Evolutionary conservation across 495 filamentous ascomycete species (phyloP), one percentile per base, ranked within the genome.

Genomic region (Tuber borchii): DNA sequence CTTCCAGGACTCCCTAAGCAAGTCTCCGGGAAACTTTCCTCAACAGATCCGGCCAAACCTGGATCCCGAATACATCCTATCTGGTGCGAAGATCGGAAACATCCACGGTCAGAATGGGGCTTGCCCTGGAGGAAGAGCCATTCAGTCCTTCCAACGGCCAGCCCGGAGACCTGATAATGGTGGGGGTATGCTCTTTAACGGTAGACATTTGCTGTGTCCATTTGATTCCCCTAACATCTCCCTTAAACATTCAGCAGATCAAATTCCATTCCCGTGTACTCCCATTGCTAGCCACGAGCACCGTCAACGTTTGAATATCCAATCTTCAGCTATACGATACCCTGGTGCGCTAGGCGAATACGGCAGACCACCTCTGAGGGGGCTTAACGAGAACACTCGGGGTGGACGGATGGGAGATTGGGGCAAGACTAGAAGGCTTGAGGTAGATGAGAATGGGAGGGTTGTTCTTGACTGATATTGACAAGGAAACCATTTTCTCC

Each of bases 61-160:
- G 17, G 73, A 78, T 9, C 73, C 79, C 5, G 80, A 81, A 19
- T 81, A 81, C 45, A 73, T 78, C 37, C 78, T 75, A 45, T 70
- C 71, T 39, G 79, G 80, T 5, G 75, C 80, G 8, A 65, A 76
- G 26, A 71, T 81, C 39, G 75, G 80, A 22, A 81, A 51, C 43
- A 72, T 76, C 31, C 77, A 73, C 42, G 26, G 69, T 17, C 48
- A 71, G 37, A 43, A 43, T 14, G 39, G 40, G 26, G 19, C 19
- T 5, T 5, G 70, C 22, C 34, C 61, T 37, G 46, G 65, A 42
- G 76, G n/a, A 42, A 40, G 34, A 37, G 34, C 34, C 34, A 2
- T 37, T 37, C 34, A 37, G 34, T 37, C 34, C 34, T 37, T 37
- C 14, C 76, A 72, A 26, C 78, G 74, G 40, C 12, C 56, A 20